Base-by-base conservation (phyloP, 805 yeast genomes). In the Clavispora vitiphila region DNA sequence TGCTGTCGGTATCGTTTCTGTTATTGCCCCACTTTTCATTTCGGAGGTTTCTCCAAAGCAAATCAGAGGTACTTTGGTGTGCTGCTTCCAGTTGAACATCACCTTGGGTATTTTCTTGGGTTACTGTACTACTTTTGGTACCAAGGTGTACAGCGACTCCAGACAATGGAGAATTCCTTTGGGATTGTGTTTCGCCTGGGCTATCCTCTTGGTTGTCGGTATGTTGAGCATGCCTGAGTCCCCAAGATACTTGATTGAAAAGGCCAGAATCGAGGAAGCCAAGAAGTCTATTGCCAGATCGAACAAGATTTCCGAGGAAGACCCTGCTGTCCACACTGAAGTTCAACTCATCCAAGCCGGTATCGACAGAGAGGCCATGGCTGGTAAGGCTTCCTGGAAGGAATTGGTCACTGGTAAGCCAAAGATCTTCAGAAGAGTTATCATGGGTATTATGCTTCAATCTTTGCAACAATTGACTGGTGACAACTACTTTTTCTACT, bases 51-150 rank as follows among this genome's bases (percentile, higher is more conserved):
- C 87, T 45, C 89, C 89, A 57, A 81, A 79, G 51, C 76, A 74
- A 41, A 62, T 81, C 32, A 77, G 88, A 76, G 87, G 87, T 62
- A 70, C 84, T 32, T 69, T 81, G 45, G 86, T 82, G 40, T 76
- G 83, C 32, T 75, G 78, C 54, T 82, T 76, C 70, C 88, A 83
- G 64, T 69, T 83, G 60, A 77, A 75, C 74, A 77, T 81, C 50
- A 81, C 88, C 29, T 65, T 76, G 38, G 88, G 87, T 72, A 81
- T 81, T 51, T 77, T 82, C 60, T 61, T 81, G 43, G 88, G 87
- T 58, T 80, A 81, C 67, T 74, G 84, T 64, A 69, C 78, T 38
- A 77, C 78, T 43, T 81, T 68, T 57, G 86, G 83, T 53, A 79
- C 86, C 42, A 75, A 77, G 68, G 64, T 57, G 36, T 74, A 72